Percentiles rank a stretch among this genome's conserved stretches.
These are phyloP conservation scores for Nicotiana noctiflora DNA, from an alignment of 257 asterid genomes.

Conservation along the genomic window DNA sequence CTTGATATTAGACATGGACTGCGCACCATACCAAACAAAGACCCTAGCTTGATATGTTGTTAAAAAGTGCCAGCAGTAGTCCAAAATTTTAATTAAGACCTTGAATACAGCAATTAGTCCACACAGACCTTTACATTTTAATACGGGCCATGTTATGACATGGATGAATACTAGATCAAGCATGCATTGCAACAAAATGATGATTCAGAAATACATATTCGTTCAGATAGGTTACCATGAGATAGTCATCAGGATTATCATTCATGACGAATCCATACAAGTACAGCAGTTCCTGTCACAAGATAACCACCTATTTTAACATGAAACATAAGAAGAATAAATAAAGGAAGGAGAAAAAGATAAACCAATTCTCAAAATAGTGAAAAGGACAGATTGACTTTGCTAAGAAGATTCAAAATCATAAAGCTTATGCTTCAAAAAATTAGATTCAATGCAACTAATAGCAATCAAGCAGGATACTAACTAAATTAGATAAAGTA, in stretches of 20 bases:
- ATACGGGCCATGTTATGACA: not conserved
- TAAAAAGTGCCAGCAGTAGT: not conserved
- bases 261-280: conserved; percentile 80
- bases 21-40: not conserved
- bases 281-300: conserved; percentile 80
- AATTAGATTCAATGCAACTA: not conserved
- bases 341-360: not conserved
- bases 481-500: not conserved
- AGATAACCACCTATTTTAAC: conserved; percentile 1
- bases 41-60: not conserved
- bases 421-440: not conserved
- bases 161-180: not conserved
- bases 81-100: not conserved
- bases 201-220: not conserved
- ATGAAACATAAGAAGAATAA: conserved; percentile 10
- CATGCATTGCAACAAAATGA: not conserved
- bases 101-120: not conserved
- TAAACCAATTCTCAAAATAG: not conserved
- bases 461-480: not conserved
- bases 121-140: not conserved
- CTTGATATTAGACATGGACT: not conserved
- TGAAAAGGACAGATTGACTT: not conserved
- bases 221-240: conserved; percentile 53
- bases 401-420: not conserved
- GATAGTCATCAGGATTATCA: conserved; percentile 86